Conservation (phyloP, 345 rosid species). For the Aegle marmelos region DNA sequence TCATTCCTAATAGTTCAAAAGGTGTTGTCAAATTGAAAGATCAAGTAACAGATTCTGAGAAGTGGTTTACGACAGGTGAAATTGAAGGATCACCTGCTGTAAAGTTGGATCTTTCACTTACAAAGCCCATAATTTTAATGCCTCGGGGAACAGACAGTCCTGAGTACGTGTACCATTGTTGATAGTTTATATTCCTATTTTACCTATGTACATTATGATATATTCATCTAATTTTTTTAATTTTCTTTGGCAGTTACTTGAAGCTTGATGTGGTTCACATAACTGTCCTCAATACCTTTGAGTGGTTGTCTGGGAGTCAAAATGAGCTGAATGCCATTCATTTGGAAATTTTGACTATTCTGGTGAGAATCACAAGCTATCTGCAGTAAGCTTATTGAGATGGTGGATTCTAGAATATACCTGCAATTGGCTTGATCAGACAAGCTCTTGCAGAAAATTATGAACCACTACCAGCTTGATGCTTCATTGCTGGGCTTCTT, state of each 20-base stretch:
- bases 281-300: constrained; percentile 76
- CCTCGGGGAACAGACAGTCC: constrained; percentile 84
- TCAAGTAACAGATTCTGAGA: constrained; percentile 85
- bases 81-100: constrained; percentile 95
- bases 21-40: constrained; percentile 72
- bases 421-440: background rate
- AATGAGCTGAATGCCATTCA: constrained; percentile 79
- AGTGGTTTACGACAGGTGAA: constrained; percentile 82
- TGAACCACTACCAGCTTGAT: background rate
- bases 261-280: constrained; percentile 96
- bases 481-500: background rate
- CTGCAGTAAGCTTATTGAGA: background rate
- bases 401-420: background rate
- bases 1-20: constrained; percentile 67
- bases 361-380: constrained; percentile 52
- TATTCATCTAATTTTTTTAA: constrained; percentile 15
- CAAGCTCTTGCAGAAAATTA: background rate
- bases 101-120: constrained; percentile 85
- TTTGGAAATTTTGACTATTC: constrained; percentile 70
- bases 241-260: constrained; percentile 62
- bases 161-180: constrained; percentile 61
- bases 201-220: constrained; percentile 2
- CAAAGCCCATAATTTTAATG: constrained; percentile 93
- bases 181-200: background rate
- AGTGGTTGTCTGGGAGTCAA: constrained; percentile 78